Evolutionary conservation across 176 grass and related monocot genomes (phyloP).

Genomic region (barley (Hordeum vulgare)): MorexV3_pseudomolecules_assembly NC_058519.1:304988393-304988892

Average conservation of each 20-base stretch:
- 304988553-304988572: slow-evolving; percentile 8
- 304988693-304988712: background rate
- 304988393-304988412: slow-evolving; percentile 5
- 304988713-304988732: background rate
- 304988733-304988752: background rate
- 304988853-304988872: background rate
- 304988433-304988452: background rate
- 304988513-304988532: slow-evolving; percentile 32
- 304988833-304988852: background rate
- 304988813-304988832: slow-evolving; percentile 14
- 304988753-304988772: background rate
- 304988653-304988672: background rate
- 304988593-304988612: background rate
- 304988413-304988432: background rate
- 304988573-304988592: background rate
- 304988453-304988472: slow-evolving; percentile 7
- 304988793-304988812: background rate
- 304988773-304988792: slow-evolving; percentile 11
- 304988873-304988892: background rate
- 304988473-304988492: slow-evolving; percentile 14
- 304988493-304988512: slow-evolving; percentile 54
- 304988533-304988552: slow-evolving; percentile 32
- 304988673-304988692: background rate
- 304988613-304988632: background rate
- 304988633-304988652: background rate